Evolutionary conservation across 106 monocot species (phyloP).

Genomic region (Gastrodia elata): DNA sequence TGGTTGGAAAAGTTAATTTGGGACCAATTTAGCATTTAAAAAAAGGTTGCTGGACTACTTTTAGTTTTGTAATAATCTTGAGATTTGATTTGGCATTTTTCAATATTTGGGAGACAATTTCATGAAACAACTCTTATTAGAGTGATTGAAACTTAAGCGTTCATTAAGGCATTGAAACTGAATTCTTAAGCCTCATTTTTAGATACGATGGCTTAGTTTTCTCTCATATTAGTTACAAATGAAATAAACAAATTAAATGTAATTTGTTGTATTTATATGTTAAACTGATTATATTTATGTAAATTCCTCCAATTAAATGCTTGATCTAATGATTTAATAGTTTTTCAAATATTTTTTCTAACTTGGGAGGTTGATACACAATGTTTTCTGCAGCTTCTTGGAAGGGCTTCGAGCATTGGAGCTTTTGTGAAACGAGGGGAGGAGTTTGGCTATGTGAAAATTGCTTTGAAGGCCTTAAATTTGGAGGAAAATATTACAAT

Average conservation of each 20-base stretch:
- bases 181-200: background rate
- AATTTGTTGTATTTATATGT: background rate
- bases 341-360: background rate
- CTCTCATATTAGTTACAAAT: background rate
- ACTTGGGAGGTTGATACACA: too few species aligned
- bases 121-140: too few species aligned
- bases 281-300: background rate
- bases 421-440: conserved; percentile 95
- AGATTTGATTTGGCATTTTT: too few species aligned
- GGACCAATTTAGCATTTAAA: too few species aligned
- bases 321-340: background rate
- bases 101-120: too few species aligned
- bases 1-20: too few species aligned
- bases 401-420: conserved; percentile 84
- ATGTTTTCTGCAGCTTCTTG: conserved; percentile 55
- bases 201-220: background rate
- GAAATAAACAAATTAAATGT: background rate
- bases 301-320: background rate
- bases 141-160: background rate
- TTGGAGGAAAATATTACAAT: conserved; percentile 39
- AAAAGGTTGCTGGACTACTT: too few species aligned
- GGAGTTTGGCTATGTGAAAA: conserved; percentile 63
- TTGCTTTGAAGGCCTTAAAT: conserved; percentile 47
- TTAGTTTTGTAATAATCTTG: too few species aligned
- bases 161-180: background rate